Evolutionary conservation across 306 rosid genomes (phyloP).

Genomic region (Astragalus glycyphyllos): DNA sequence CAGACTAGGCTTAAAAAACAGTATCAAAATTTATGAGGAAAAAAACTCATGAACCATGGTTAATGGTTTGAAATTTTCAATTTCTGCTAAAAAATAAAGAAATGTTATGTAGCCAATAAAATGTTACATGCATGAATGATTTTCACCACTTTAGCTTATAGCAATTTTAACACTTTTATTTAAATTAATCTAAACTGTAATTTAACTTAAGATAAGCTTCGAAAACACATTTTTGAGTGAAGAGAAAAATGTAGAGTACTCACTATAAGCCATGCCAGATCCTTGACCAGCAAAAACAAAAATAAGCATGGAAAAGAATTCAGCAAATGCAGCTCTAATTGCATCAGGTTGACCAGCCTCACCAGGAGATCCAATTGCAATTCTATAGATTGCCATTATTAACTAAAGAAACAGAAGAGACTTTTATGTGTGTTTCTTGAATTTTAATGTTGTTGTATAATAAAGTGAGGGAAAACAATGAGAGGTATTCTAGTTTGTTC

Average conservation of each 20-base stretch:
- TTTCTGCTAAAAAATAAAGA: background rate
- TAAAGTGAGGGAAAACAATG: constrained; percentile 17
- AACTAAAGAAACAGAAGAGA: constrained; percentile 4
- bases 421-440: background rate
- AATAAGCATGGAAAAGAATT: constrained; percentile 80
- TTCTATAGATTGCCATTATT: constrained; percentile 58
- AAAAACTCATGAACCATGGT: background rate
- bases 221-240: constrained; percentile 2
- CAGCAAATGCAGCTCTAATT: constrained; percentile 78
- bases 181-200: background rate
- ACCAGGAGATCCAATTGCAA: constrained; percentile 68
- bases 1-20: background rate
- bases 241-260: constrained; percentile 14
- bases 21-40: background rate
- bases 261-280: constrained; percentile 83
- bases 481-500: constrained; percentile 4
- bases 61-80: background rate
- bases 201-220: background rate
- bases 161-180: background rate
- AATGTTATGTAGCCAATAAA: background rate
- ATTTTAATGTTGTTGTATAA: background rate
- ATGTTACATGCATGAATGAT: background rate
- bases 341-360: constrained; percentile 89
- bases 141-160: constrained; percentile 6
- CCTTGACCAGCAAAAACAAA: constrained; percentile 92